Evolutionary conservation across 148 eudicot species (phyloP).

Genomic region (Amaranthus palmeri): DNA sequence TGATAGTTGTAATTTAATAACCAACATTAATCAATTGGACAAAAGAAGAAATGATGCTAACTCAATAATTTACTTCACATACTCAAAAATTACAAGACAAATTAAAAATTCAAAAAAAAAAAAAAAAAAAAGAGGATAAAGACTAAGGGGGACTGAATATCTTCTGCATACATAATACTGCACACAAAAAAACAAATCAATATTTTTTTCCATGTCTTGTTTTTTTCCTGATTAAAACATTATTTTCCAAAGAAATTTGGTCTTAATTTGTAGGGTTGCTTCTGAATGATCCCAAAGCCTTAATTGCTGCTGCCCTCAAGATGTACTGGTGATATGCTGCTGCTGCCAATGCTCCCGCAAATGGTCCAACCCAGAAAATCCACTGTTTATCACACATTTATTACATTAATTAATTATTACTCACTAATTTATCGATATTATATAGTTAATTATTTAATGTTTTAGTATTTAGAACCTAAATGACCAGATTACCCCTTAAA

Average conservation of each 20-base stretch:
- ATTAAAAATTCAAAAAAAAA: neutral
- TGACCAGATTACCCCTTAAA: neutral
- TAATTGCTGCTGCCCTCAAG: constrained; percentile 58
- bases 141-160: neutral
- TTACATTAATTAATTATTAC: no score
- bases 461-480: no score
- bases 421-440: no score
- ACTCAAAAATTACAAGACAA: constrained; percentile 9
- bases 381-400: constrained; percentile 32
- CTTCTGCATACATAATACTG: neutral
- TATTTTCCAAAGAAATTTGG: no score
- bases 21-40: neutral
- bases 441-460: no score
- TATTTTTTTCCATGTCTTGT: neutral
- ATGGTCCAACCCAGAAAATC: constrained; percentile 82
- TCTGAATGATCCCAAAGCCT: constrained; percentile 68
- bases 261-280: constrained; percentile 64
- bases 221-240: neutral
- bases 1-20: neutral
- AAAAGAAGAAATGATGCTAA: constrained; percentile 6
- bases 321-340: constrained; percentile 70
- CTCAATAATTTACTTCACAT: constrained; percentile 14
- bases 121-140: neutral
- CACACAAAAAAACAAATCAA: neutral
- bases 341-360: constrained; percentile 60